Base-by-base conservation (phyloP, 78 protist species). In the Dictyostelium brefeldianum region DNA sequence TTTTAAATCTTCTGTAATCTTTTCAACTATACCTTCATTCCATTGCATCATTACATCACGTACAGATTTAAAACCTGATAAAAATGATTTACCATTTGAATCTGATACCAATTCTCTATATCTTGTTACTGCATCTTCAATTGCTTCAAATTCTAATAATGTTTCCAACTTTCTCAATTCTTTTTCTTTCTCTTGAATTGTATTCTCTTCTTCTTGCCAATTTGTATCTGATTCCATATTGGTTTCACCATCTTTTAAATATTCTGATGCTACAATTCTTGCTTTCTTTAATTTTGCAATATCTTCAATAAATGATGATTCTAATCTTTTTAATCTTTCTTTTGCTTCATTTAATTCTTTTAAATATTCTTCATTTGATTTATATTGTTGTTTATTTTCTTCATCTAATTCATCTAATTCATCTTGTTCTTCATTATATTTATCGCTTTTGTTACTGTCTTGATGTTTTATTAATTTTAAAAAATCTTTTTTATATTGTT, bases 21-120 rank as follows among this genome's bases (percentile, higher is more conserved):
- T 22, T 12, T 84, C 48, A 1, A 59, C n/a, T 17, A 87, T 27
- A 3, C 65, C 59, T 1, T 43, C 47, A n/a, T 74, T 62, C 85
- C 83, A 87, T 20, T 48, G 84, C 65, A 36, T 46, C 79, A 87
- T 51, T 0, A 87, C 93, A 18, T 64, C 59, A 25, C 73, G 69
- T 9, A 87, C 31, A 0, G 93, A 43, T 6, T 18, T 14, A 7
- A 87, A n/a, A 20, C 78, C 78, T 5, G 93, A 22, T 0, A 75
- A 6, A 15, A 65, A 25, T 1, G 27, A 14, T 29, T 27, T n/a
- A 5, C 51, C 36, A 12, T 74, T 78, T 10, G 25, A 14, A 6
- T 54, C 73, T 4, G 50, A 7, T 69, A 87, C 29, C 17, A 67
- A 31, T 1, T 56, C 64, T n/a, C 93, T 31, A 36, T 87, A 87